phyloP scores from a whole-genome alignment of 177 flowering plant species.

The Vitis hybrid region DNA sequence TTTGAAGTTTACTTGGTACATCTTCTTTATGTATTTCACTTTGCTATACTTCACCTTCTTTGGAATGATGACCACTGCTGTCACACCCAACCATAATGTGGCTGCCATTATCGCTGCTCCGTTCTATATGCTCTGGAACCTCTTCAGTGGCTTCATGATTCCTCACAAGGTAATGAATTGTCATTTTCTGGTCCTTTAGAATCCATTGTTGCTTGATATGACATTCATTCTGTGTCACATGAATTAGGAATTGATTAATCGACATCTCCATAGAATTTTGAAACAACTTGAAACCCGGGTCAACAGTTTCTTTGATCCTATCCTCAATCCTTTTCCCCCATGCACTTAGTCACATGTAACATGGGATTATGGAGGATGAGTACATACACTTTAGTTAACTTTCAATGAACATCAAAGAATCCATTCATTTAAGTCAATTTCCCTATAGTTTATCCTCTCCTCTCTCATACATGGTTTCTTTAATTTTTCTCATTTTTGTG shows the following conservation, averaged over 20 bases:
- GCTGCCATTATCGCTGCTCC: constrained; percentile 93
- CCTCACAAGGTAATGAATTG: constrained; percentile 68
- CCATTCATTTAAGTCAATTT: no score
- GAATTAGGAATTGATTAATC: no score
- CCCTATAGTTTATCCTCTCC: neutral
- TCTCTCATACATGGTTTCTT: no score
- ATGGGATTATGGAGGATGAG: no score
- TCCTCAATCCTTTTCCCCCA: no score
- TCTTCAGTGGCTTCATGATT: constrained; percentile 96
- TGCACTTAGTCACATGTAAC: no score
- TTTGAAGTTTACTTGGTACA: constrained; percentile 71
- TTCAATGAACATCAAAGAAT: accelerated
- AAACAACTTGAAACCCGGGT: no score
- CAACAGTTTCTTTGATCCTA: no score
- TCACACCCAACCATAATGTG: constrained; percentile 93
- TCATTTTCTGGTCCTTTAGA: neutral
- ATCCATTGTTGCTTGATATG: neutral
- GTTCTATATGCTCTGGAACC: constrained; percentile 97
- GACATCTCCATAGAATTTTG: no score
- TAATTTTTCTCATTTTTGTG: no score
- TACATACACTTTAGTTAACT: no score
- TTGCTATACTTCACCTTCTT: constrained; percentile 91
- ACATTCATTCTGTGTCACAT: neutral
- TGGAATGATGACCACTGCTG: constrained; percentile 97
- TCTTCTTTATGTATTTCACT: constrained; percentile 86